A percentile compares a stretch with the other conserved stretches of the same genome.
Evolutionary conservation across 148 eudicot species (phyloP).

Genomic region (Fagopyrum homotropicum): DNA sequence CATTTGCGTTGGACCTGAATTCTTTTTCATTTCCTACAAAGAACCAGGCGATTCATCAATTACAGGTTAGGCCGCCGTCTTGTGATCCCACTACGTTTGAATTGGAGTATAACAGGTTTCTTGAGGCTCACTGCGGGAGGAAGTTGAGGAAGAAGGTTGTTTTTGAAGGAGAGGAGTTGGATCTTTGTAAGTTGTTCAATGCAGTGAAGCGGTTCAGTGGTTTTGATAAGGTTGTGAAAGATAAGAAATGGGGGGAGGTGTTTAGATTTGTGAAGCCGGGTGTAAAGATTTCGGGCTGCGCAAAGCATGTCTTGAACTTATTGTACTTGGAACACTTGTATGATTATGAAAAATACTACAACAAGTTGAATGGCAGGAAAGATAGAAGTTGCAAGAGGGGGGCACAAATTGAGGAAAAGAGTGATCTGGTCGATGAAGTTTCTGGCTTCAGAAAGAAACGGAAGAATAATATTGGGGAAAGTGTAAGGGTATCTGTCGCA

Average conservation of each 20-base stretch:
- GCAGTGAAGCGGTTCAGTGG: conserved; percentile 91
- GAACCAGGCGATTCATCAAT: conserved; percentile 85
- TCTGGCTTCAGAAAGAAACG: conserved; percentile 47
- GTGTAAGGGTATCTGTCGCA: conserved; percentile 33
- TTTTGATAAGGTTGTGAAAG: conserved; percentile 74
- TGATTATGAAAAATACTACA: conserved; percentile 77
- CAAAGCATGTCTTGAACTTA: conserved; percentile 80
- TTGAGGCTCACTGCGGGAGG: conserved; percentile 65
- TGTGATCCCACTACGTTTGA: conserved; percentile 90
- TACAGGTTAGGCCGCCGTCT: conserved; percentile 75
- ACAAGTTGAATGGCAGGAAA: conserved; percentile 43
- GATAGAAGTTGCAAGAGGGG: conserved; percentile 41
- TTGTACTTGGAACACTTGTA: conserved; percentile 76
- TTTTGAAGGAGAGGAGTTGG: conserved; percentile 93
- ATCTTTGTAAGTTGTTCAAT: conserved; percentile 86
- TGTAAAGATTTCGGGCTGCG: conserved; percentile 67
- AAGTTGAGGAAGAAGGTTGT: conserved; percentile 68
- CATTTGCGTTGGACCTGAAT: conserved; percentile 71
- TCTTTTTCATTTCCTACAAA: conserved; percentile 72
- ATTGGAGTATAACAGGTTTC: conserved; percentile 77
- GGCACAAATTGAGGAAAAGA: conserved; percentile 28
- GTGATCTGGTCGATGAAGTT: conserved; percentile 30
- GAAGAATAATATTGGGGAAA: conserved; percentile 55
- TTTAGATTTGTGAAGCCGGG: conserved; percentile 59
- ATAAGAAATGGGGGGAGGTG: conserved; percentile 94